Evolutionary conservation across 208 protist species (phyloP).

Genomic region (Trypanosoma conorhini): DNA sequence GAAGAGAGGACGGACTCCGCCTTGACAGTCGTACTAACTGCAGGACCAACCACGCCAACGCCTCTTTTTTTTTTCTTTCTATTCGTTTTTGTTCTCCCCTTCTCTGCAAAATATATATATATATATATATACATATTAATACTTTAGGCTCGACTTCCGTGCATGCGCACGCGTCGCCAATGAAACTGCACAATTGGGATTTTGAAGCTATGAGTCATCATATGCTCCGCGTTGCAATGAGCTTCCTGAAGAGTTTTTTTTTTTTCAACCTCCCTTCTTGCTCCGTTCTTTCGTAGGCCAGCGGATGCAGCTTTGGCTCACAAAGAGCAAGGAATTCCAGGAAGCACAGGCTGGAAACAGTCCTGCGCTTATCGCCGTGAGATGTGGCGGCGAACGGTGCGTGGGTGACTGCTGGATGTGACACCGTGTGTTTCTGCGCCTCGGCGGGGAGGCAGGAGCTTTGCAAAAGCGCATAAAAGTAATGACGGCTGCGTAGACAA

Average conservation of each 20-base stretch:
- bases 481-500: too few relatives aligned
- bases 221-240: background rate
- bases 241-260: background rate
- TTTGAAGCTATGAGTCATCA: background rate
- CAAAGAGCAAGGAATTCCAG: background rate
- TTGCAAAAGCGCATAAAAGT: too few relatives aligned
- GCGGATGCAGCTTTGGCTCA: background rate
- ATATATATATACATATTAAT: background rate
- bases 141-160: too few relatives aligned
- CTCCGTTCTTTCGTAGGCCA: background rate
- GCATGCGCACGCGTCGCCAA: background rate
- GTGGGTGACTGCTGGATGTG: too few relatives aligned
- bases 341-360: background rate
- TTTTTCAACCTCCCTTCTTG: background rate
- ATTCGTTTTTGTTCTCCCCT: background rate
- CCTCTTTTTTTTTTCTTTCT: background rate
- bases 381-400: too few relatives aligned
- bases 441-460: too few relatives aligned
- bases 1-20: background rate
- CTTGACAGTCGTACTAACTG: background rate
- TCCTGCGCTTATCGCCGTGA: too few relatives aligned
- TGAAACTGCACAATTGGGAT: background rate
- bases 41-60: background rate
- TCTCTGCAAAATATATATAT: background rate
- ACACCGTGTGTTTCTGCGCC: too few relatives aligned